Evolutionary conservation across 192 early-diverging fungal genomes (phyloP).

Genomic region (Chytriomyces confervae): DNA sequence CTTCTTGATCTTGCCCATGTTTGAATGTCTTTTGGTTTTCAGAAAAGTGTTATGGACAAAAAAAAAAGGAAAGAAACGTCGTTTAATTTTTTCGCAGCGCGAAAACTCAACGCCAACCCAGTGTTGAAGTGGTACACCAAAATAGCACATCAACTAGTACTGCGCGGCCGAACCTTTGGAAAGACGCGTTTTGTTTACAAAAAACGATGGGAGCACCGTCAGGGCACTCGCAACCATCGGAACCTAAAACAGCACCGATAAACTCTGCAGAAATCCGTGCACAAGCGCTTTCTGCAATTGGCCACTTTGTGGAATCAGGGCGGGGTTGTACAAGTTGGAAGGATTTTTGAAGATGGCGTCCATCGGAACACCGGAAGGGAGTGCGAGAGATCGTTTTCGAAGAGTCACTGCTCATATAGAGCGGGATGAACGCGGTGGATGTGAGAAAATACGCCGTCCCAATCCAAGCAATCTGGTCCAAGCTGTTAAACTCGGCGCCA

Average conservation of each 20-base stretch:
- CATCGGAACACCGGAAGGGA: background rate
- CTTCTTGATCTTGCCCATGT: constrained; percentile 72
- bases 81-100: too few relatives aligned
- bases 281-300: constrained; percentile 22
- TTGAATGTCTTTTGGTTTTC: background rate
- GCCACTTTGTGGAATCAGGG: background rate
- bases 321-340: constrained; percentile 2
- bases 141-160: too few relatives aligned
- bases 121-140: too few relatives aligned
- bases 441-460: constrained; percentile 49
- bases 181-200: too few relatives aligned
- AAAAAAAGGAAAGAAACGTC: background rate
- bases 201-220: too few relatives aligned
- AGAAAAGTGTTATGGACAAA: background rate
- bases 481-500: constrained; percentile 44
- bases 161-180: too few relatives aligned
- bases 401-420: constrained; percentile 1
- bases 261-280: constrained; percentile 34
- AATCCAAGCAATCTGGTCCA: constrained; percentile 46
- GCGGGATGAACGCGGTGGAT: constrained; percentile 38
- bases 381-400: background rate
- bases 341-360: background rate
- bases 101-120: too few relatives aligned
- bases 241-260: constrained; percentile 32
- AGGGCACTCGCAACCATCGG: background rate